phyloP scores from a whole-genome alignment of 441 rosid genomes.

The Metrosideros polymorpha region DNA sequence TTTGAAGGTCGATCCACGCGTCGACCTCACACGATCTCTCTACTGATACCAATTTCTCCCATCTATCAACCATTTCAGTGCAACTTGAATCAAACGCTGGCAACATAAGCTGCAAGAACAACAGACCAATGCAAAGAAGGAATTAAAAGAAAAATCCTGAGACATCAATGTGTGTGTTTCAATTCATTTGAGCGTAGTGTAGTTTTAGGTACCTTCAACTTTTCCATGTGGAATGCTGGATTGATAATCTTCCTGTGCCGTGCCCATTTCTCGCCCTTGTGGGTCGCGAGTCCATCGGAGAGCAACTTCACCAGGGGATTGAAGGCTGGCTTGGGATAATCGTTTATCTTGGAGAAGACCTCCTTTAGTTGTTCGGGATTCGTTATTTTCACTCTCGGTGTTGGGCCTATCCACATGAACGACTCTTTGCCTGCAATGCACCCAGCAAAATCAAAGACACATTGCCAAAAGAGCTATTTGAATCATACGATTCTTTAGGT shows the following conservation, averaged over 20 bases:
- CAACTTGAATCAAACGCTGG: not conserved
- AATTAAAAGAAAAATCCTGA: not conserved
- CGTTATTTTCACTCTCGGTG: not conserved
- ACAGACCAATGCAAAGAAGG: not conserved
- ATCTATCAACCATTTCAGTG: not conserved
- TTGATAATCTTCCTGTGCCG: not conserved
- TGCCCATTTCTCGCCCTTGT: not conserved
- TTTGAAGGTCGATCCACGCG: not conserved
- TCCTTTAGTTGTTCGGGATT: not conserved
- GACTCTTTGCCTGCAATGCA: not conserved
- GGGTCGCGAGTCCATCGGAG: not conserved
- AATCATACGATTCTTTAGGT: not conserved
- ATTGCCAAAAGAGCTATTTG: not conserved
- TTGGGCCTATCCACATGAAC: not conserved
- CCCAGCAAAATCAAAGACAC: not conserved
- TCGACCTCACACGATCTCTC: not conserved
- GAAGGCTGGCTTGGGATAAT: not conserved
- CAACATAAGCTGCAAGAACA: not conserved
- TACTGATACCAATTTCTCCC: not conserved
- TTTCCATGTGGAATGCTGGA: not conserved
- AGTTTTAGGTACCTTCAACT: not conserved
- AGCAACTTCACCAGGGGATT: not conserved
- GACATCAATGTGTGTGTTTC: not conserved
- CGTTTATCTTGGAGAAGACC: not conserved
- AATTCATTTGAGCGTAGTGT: not conserved